Base-by-base conservation (phyloP, 2,329 filamentous ascomycete species). In the Cordyceps fumosorosea region DNA sequence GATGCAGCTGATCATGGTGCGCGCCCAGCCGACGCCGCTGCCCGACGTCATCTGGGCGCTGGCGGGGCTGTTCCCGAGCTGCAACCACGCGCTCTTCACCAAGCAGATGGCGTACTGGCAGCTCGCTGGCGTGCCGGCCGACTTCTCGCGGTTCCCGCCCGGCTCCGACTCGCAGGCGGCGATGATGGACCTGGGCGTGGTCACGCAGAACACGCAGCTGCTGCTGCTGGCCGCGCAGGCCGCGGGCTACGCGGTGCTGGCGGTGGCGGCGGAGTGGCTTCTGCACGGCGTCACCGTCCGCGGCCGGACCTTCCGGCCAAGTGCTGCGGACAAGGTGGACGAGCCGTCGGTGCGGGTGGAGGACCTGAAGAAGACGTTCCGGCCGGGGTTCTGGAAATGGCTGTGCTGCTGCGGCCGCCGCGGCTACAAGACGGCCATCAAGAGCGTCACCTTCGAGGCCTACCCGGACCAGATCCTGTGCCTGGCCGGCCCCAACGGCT, bases 401-500 rank as follows among this genome's bases (percentile, higher is more conserved):
- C 56, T 72, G 0, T 71, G 70, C 56, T 72, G 69, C 60, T 74
- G 70, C 48, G 67, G 71, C 6, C 68, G 69, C 12, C 64, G 67
- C 3, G 67, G 69, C 7, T 80, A 79, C 10, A 67, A 70, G n/a
- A 65, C 66, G 8, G 88, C 88, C 0, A 86, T 90, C 3, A 77
- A 89, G 63, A 75, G 83, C 34, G 74, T 91, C 50, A 81, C 77
- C 62, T 77, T 90, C 20, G 75, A 81, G 18, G 84, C 85, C 7
- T 78, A 82, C 47, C 77, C 82, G 69, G 80, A 86, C 20, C 80
- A 89, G 66, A 84, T 90, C 62, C 77, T 89, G 75, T 82, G 88
- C 5, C 75, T 91, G 0, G 77, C 90, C 0, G 88, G 88, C 14
- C 85, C 86, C 0, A 90, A 90, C 68, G 88, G 88, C 5, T 86